phyloP scores from a whole-genome alignment of 441 rosid genomes.

The Euphorbia celastroides region DNA sequence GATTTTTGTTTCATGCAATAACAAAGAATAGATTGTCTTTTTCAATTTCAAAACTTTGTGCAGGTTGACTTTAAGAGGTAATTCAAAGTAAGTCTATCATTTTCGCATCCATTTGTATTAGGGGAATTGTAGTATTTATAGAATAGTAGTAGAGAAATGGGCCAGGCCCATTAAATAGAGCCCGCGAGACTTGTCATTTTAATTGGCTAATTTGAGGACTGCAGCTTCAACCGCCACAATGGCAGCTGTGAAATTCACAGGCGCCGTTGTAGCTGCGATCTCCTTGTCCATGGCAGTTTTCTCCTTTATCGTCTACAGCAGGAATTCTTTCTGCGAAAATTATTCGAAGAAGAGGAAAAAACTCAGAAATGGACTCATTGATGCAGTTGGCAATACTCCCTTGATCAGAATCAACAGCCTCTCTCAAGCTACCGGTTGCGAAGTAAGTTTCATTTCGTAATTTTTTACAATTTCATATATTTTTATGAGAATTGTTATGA shows the following conservation, averaged over 20 bases:
- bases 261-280: slow-evolving; percentile 40
- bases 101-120: too few species aligned
- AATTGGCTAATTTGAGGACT: background rate
- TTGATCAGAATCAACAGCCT: slow-evolving; percentile 86
- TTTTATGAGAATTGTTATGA: background rate
- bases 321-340: slow-evolving; percentile 16
- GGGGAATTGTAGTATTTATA: too few species aligned
- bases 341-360: slow-evolving; percentile 27
- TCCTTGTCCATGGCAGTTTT: slow-evolving; percentile 36
- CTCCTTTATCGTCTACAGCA: slow-evolving; percentile 36
- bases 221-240: slow-evolving; percentile 30
- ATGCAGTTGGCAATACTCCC: slow-evolving; percentile 79
- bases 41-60: too few species aligned
- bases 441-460: slow-evolving; percentile 34
- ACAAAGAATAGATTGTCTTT: too few species aligned
- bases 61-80: too few species aligned
- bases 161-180: background rate
- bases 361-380: slow-evolving; percentile 48
- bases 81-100: too few species aligned
- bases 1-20: too few species aligned
- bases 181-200: background rate
- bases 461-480: background rate
- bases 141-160: background rate
- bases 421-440: slow-evolving; percentile 88
- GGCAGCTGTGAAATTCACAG: slow-evolving; percentile 49